Base-by-base conservation (phyloP, 805 yeast species). In the Candida morakotiae region DNA sequence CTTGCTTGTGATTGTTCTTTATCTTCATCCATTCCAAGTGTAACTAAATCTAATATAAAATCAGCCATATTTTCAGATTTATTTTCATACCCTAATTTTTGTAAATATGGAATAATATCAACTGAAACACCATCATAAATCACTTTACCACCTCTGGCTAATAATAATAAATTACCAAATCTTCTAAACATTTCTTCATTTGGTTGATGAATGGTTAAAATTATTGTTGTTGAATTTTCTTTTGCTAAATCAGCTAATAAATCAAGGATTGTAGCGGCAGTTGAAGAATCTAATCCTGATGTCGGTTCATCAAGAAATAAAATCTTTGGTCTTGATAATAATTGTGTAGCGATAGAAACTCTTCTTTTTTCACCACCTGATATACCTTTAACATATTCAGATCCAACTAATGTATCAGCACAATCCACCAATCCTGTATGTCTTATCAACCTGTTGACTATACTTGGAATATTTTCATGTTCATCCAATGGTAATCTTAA, bases 241-340 rank as follows among this genome's bases (percentile, higher is more conserved):
- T 43, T 51, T 2, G 87, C 76, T 25, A 87, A 57, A 2, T 67
- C 65, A 35, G 75, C 66, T 40, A 87, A 63, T 27, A 87, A 74
- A 21, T 69, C 64, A 28, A 87, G 55, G 24, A 87, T 82, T 2
- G 85, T 73, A 1, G 75, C 69, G 0, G 95, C 83, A 0, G 93
- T 85, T 40, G 84, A 77, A 9, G 89, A 77, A 52, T 87, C 96
- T 18, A 87, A 67, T 0, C 96, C 96, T 4, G 94, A 84, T 0
- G 95, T 87, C 2, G 96, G 95, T 52, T 87, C 96, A 58, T 87
- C 96, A 17, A 87, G 58, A 34, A 87, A 69, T 24, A 87, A 55
- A 26, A 87, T 69, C 39, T 79, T 78, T 0, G 94, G 91, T 39
- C 78, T 78, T 41, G 81, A 78, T 28, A 87, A 61, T 24, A 87